Conservation (phyloP, 495 filamentous ascomycete species). For the Parathielavia appendiculata region DNA sequence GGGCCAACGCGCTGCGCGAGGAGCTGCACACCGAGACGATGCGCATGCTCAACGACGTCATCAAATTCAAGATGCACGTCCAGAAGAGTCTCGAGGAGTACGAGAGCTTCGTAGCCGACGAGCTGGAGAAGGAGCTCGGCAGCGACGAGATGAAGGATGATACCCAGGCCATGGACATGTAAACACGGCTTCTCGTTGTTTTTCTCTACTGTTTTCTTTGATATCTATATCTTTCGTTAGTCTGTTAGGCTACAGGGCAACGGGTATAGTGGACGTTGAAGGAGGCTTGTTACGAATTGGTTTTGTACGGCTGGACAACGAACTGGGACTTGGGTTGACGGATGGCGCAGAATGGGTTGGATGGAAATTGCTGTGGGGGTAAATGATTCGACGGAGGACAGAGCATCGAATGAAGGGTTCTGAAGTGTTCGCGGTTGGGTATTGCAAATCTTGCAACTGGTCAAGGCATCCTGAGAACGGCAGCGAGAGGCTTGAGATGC, state of each 20-base stretch:
- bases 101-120: conserved; percentile 84
- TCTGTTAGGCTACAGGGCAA: not conserved
- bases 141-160: conserved; percentile 42
- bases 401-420: no score
- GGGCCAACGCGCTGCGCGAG: conserved; percentile 78
- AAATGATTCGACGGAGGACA: no score
- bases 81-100: conserved; percentile 89
- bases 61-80: conserved; percentile 96
- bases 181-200: not conserved
- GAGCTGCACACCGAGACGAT: conserved; percentile 94
- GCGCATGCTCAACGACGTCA: conserved; percentile 92
- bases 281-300: not conserved
- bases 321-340: no score
- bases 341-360: no score
- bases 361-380: no score
- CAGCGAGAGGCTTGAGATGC: no score
- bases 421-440: no score
- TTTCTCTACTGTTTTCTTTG: not conserved
- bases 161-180: conserved; percentile 27
- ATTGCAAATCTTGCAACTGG: no score
- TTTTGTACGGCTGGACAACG: no score
- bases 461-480: no score
- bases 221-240: not conserved
- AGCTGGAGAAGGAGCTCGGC: conserved; percentile 76
- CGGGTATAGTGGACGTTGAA: not conserved